A percentile compares a stretch with the other conserved stretches of the same genome.
phyloP scores from a whole-genome alignment of 768 basidiomycete species.

The Lactifluus hygrophoroides region DNA sequence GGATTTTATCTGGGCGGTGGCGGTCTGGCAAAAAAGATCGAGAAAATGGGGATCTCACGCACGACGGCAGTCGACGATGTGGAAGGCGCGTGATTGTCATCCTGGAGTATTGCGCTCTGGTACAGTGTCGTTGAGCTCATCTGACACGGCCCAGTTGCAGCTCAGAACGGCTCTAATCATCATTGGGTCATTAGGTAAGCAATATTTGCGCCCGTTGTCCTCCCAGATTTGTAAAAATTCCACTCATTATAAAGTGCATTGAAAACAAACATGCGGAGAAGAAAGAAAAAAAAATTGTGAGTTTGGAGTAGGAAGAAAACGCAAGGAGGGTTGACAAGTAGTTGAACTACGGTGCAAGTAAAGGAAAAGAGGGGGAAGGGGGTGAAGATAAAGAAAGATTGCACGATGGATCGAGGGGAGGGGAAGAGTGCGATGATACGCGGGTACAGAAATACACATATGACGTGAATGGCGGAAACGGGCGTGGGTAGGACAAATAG shows the following conservation, averaged over 20 bases:
- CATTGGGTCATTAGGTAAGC: neutral
- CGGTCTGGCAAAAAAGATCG: neutral
- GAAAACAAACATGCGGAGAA: slow-evolving; percentile 8
- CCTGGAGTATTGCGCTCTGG: neutral
- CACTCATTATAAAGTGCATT: slow-evolving; percentile 9
- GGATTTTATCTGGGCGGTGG: slow-evolving; percentile 33
- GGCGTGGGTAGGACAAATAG: neutral
- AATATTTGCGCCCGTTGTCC: too few relatives aligned
- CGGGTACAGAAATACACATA: slow-evolving; percentile 12
- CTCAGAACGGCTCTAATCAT: neutral
- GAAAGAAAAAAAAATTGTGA: slow-evolving; percentile 4
- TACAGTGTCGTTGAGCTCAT: slow-evolving; percentile 2
- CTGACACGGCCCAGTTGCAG: too few relatives aligned
- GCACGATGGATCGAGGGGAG: neutral
- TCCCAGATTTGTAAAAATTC: too few relatives aligned
- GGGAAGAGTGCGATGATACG: neutral
- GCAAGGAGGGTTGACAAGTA: neutral
- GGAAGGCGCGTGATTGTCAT: neutral
- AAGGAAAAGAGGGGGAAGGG: neutral
- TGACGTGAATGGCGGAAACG: neutral
- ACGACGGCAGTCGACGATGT: neutral
- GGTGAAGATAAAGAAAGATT: neutral
- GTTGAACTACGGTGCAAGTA: neutral
- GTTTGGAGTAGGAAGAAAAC: neutral
- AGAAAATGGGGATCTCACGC: neutral